Base-by-base conservation (phyloP, 2,329 filamentous ascomycete species). In the Stagonosporopsis tanaceti region DNA sequence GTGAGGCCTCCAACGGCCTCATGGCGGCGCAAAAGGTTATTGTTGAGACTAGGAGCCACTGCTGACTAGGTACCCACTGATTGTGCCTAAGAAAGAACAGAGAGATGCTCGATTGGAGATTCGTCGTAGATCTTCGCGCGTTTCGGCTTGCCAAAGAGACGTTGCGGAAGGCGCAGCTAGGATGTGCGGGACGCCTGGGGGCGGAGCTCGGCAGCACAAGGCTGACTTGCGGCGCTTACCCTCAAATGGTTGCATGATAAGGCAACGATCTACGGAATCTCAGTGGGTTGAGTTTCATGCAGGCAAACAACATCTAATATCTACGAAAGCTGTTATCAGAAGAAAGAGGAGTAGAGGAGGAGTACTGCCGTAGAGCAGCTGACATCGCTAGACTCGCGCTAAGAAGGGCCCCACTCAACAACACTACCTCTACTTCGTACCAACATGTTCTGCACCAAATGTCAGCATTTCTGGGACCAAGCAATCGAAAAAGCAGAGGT, bases 141-240 rank as follows among this genome's bases (percentile, higher is more conserved):
- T 30, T 22, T 24, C 20, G 11, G 17, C n/a, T 22, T 35, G 17
- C 44, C 8, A 44, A 14, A 17, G 32, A 25, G 38, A 37, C 14
- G 6, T 17, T 37, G 53, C 37, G 30, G 44, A 38, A 32, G 50
- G 47, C 52, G 46, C 37, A 22, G 40, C 22, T n/a, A 20, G 17
- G 51, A 53, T 63, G 17, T 47, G 58, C 50, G 46, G 61, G 58
- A 22, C 47, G 61, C 61, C 61, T 42, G 30, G 39, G 38, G 59
- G 61, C 55, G 41, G 47, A 57, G 58, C 47, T 39, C 12, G 37
- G 35, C 38, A 50, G n/a, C 28, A 22, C 57, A 40, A 57, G 53
- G 56, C 50, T 60, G 35, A 54, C 40, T 50, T 35, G 8, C 7
- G 25, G 14, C 40, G 37, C 14, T 22, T 8, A 14, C 22, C 17